These are phyloP conservation scores for Nannizzia gypsea DNA, from an alignment of 2,329 filamentous ascomycete species.

Conservation along the genomic window DNA sequence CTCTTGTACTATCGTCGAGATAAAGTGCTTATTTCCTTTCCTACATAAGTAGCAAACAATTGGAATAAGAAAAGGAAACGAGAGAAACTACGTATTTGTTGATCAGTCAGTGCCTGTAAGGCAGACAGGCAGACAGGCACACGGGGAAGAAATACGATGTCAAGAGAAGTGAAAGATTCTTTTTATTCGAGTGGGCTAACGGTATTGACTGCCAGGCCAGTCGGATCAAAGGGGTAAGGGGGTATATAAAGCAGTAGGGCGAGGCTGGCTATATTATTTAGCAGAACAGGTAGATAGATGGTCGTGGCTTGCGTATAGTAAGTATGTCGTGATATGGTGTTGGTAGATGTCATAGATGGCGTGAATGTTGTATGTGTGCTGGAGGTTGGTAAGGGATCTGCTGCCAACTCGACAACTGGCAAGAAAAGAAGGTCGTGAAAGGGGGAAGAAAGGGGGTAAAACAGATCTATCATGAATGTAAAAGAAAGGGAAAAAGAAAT, in stretches of 20 bases:
- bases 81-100: background rate
- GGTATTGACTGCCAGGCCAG: background rate
- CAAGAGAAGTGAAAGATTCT: background rate
- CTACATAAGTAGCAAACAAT: background rate
- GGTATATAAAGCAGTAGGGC: background rate
- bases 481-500: background rate
- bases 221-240: background rate
- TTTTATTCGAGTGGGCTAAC: background rate
- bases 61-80: background rate
- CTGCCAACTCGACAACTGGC: background rate
- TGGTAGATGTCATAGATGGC: constrained; percentile 1
- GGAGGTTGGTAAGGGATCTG: background rate
- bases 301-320: background rate
- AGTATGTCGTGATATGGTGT: background rate
- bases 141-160: background rate
- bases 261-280: constrained; percentile 3
- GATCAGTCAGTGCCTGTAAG: background rate
- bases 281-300: background rate
- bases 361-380: background rate
- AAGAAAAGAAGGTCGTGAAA: background rate
- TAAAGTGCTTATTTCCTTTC: background rate
- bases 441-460: background rate
- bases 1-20: background rate
- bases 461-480: background rate
- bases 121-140: background rate